Conservation (phyloP, 1,284 basidiomycete genomes). For the Pascua guehoae region DNA sequence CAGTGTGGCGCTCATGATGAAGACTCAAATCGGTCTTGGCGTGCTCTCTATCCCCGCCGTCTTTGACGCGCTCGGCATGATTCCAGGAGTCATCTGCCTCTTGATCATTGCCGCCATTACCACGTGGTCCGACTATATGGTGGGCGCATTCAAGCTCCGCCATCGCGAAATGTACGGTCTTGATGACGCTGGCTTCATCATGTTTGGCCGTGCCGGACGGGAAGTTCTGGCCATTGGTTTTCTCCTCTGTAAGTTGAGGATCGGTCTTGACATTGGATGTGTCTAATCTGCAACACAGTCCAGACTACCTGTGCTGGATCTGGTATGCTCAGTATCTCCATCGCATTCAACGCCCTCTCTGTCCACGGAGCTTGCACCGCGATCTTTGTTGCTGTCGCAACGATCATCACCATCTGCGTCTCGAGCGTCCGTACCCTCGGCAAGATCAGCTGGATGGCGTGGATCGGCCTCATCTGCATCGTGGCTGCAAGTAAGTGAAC, state of each 20-base stretch:
- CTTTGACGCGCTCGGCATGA: slow-evolving; percentile 28
- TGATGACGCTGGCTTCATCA: slow-evolving; percentile 25
- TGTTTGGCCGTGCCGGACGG: slow-evolving; percentile 21
- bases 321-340: slow-evolving; percentile 26
- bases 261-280: slow-evolving; percentile 1
- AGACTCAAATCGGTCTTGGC: slow-evolving; percentile 36
- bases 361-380: slow-evolving; percentile 34
- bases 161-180: slow-evolving; percentile 25
- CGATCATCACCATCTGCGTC: slow-evolving; percentile 27
- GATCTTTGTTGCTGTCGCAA: slow-evolving; percentile 30
- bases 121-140: slow-evolving; percentile 23
- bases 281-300: slow-evolving; percentile 6
- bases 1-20: slow-evolving; percentile 23
- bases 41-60: slow-evolving; percentile 35
- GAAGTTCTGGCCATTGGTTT: slow-evolving; percentile 25
- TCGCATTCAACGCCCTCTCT: slow-evolving; percentile 33
- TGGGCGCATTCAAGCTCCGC: slow-evolving; percentile 21
- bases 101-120: slow-evolving; percentile 27
- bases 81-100: slow-evolving; percentile 33
- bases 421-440: slow-evolving; percentile 35
- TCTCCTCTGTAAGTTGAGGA: slow-evolving; percentile 15
- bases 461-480: slow-evolving; percentile 33
- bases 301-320: slow-evolving; percentile 26
- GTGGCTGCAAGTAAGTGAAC: slow-evolving; percentile 11
- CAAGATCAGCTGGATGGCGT: slow-evolving; percentile 36